Evolutionary conservation across 495 filamentous ascomycete genomes (phyloP).

Genomic region (Parachaetomium inaequale): DNA sequence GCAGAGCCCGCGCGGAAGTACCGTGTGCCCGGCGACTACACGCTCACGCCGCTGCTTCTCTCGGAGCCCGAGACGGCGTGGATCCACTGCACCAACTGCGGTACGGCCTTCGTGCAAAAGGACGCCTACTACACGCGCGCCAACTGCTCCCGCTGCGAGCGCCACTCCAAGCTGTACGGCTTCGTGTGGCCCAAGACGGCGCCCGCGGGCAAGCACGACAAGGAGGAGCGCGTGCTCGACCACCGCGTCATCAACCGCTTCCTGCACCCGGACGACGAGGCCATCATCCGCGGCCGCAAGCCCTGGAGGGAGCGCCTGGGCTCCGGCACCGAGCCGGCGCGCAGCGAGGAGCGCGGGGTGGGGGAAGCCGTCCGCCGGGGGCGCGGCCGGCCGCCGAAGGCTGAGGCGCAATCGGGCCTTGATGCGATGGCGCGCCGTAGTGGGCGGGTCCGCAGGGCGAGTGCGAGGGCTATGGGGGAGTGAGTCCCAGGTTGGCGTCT

Average conservation of each 20-base stretch:
- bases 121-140: conserved; percentile 81
- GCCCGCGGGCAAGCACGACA: conserved; percentile 64
- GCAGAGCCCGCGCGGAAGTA: conserved; percentile 28
- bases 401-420: neutral
- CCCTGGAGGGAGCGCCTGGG: conserved; percentile 24
- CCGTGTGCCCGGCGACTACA: conserved; percentile 70
- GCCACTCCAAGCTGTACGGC: conserved; percentile 93
- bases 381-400: conserved; percentile 2
- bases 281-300: conserved; percentile 47
- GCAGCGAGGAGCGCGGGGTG: neutral
- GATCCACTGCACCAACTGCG: conserved; percentile 83
- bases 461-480: conserved; percentile 24
- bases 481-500: neutral
- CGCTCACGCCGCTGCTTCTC: conserved; percentile 67
- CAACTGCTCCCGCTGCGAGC: conserved; percentile 87
- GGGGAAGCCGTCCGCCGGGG: neutral
- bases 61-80: conserved; percentile 71
- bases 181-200: conserved; percentile 96
- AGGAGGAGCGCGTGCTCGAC: conserved; percentile 71
- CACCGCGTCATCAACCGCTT: conserved; percentile 70
- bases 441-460: conserved; percentile 29
- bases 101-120: conserved; percentile 73
- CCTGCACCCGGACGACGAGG: conserved; percentile 62
- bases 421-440: conserved; percentile 23
- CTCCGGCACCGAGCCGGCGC: neutral